A percentile compares a stretch with the other conserved stretches of the same genome.
Conservation (phyloP, 2,329 filamentous ascomycete genomes). For the Bipolaris bicolor region DNA sequence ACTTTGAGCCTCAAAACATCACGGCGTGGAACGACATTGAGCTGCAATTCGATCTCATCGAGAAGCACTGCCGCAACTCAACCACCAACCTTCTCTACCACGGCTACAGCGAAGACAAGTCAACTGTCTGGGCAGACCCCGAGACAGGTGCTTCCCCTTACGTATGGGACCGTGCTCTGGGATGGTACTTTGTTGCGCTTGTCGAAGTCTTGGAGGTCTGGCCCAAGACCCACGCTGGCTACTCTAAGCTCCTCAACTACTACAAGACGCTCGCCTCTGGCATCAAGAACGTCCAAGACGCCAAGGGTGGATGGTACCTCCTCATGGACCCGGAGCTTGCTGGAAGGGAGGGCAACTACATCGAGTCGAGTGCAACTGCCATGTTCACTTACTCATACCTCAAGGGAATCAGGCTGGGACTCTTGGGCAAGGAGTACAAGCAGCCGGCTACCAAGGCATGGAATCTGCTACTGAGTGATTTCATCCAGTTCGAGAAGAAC, state of each 20-base stretch:
- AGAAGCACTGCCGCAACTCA: conserved; percentile 43
- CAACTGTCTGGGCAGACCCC: conserved; percentile 45
- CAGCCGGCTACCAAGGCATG: conserved; percentile 54
- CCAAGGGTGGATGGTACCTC: conserved; percentile 63
- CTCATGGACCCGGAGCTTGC: conserved; percentile 60
- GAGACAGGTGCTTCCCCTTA: conserved; percentile 45
- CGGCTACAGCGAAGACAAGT: conserved; percentile 46
- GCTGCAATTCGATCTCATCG: conserved; percentile 46
- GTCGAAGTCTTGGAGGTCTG: conserved; percentile 59
- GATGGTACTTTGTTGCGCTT: conserved; percentile 49
- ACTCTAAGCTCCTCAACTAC: conserved; percentile 48
- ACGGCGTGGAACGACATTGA: conserved; percentile 54
- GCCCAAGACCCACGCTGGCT: conserved; percentile 48
- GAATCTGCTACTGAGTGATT: conserved; percentile 52
- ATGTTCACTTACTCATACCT: conserved; percentile 53
- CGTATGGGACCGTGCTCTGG: conserved; percentile 48
- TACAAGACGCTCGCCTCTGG: conserved; percentile 52
- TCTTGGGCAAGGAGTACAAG: conserved; percentile 47
- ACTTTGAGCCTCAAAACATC: conserved; percentile 47
- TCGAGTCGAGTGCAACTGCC: conserved; percentile 64
- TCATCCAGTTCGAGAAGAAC: conserved; percentile 55
- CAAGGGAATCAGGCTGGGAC: conserved; percentile 44
- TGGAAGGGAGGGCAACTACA: conserved; percentile 60
- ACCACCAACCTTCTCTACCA: conserved; percentile 44
- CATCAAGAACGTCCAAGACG: conserved; percentile 53